Conservation (phyloP, 2,329 filamentous ascomycete species). For the Endocalyx cinctus region DNA sequence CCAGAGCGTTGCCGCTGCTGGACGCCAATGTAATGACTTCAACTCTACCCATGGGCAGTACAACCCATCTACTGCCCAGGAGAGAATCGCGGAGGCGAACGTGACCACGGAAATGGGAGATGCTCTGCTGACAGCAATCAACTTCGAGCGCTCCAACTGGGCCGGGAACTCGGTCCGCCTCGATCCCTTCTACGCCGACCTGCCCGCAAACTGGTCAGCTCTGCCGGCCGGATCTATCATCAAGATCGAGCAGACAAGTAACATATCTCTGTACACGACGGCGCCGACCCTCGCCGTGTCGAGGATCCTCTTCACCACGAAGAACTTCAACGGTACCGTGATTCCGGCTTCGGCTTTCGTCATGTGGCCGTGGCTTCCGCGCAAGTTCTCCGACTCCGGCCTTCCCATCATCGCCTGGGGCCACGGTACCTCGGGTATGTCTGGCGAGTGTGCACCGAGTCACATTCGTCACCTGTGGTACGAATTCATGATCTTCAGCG, state of each 20-base stretch:
- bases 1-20: no score
- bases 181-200: constrained; percentile 3
- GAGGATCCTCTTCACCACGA: constrained; percentile 43
- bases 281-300: constrained; percentile 39
- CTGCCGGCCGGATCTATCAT: background rate
- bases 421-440: constrained; percentile 40
- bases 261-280: no score
- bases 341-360: constrained; percentile 46
- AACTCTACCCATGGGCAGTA: no score
- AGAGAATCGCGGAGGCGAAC: no score
- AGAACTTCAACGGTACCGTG: constrained; percentile 37
- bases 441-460: constrained; percentile 34
- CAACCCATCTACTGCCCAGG: no score
- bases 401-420: constrained; percentile 36
- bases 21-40: no score
- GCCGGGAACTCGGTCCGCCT: constrained; percentile 2
- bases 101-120: no score
- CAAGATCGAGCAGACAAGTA: constrained; percentile 1
- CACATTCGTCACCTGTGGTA: constrained; percentile 36
- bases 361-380: constrained; percentile 40
- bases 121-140: constrained; percentile 2
- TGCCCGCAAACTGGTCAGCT: no score
- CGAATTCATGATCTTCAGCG: constrained; percentile 31
- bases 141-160: constrained; percentile 7
- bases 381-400: constrained; percentile 2